Percentiles rank a stretch among this genome's conserved stretches.
Conservation (phyloP, 2,329 filamentous ascomycete genomes). For the Polychaeton citri region DNA sequence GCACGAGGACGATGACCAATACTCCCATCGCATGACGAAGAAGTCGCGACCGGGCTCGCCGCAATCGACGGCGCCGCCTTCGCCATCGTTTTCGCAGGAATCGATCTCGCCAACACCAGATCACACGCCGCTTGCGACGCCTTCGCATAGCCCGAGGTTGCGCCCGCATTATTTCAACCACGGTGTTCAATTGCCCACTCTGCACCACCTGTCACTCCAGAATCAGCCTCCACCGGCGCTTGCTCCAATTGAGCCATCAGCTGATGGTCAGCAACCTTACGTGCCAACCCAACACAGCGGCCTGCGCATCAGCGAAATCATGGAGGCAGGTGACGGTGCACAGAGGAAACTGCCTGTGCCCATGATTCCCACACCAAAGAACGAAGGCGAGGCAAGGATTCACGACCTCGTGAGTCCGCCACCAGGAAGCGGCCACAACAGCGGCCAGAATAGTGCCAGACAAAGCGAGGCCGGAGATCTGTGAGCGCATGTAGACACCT, state of each 20-base stretch:
- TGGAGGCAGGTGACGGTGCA: slow-evolving; percentile 73
- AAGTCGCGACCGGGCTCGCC: slow-evolving; percentile 86
- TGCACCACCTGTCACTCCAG: slow-evolving; percentile 59
- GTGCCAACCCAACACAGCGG: slow-evolving; percentile 47
- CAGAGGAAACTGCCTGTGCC: slow-evolving; percentile 86
- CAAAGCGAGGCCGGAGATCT: slow-evolving; percentile 18
- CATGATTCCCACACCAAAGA: slow-evolving; percentile 48
- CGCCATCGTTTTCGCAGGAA: slow-evolving; percentile 91
- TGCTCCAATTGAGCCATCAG: slow-evolving; percentile 56
- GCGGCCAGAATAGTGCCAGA: slow-evolving; percentile 33
- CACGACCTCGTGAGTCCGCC: slow-evolving; percentile 62
- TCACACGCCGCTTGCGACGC: slow-evolving; percentile 95
- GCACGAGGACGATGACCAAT: slow-evolving; percentile 70
- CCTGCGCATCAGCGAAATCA: slow-evolving; percentile 80
- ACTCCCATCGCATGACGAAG: slow-evolving; percentile 64
- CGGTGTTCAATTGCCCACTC: slow-evolving; percentile 72
- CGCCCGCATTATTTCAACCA: slow-evolving; percentile 56
- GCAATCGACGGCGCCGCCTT: slow-evolving; percentile 89
- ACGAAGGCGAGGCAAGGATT: slow-evolving; percentile 44
- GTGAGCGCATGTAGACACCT: too few relatives aligned
- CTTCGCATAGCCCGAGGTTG: slow-evolving; percentile 84
- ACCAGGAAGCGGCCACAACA: slow-evolving; percentile 61
- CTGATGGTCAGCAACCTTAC: slow-evolving; percentile 46
- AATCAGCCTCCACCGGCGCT: slow-evolving; percentile 44
- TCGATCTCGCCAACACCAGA: slow-evolving; percentile 91